Percentiles rank a stretch among this genome's conserved stretches.
phyloP scores from a whole-genome alignment of 2,329 filamentous ascomycete genomes.

The Aspergillus sp. region DNA sequence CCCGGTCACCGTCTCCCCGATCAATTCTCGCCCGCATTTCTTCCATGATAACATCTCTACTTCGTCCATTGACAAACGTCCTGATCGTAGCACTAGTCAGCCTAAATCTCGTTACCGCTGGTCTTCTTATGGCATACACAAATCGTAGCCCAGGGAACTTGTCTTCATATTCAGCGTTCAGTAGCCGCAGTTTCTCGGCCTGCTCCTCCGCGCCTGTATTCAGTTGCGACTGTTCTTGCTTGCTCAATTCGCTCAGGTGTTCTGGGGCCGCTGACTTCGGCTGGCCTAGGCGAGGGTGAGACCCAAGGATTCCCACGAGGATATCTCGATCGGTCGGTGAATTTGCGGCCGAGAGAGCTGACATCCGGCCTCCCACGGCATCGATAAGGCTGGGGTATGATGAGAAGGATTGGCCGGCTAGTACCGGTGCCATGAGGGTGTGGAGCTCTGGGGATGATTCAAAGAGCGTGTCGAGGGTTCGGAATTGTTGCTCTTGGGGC shows the following conservation, averaged over 20 bases:
- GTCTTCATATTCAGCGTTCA: slow-evolving; percentile 82
- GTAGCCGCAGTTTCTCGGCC: slow-evolving; percentile 56
- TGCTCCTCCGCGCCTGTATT: slow-evolving; percentile 57
- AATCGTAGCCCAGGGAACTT: slow-evolving; percentile 81
- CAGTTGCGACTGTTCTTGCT: slow-evolving; percentile 80
- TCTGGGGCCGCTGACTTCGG: slow-evolving; percentile 57
- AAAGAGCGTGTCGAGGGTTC: slow-evolving; percentile 76
- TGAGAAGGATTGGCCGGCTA: slow-evolving; percentile 63
- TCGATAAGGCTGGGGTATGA: slow-evolving; percentile 73
- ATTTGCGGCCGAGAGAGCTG: slow-evolving; percentile 59
- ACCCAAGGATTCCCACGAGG: slow-evolving; percentile 74
- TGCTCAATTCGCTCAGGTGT: slow-evolving; percentile 70
- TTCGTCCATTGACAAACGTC: slow-evolving; percentile 85
- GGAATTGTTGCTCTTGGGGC: slow-evolving; percentile 56
- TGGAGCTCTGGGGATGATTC: slow-evolving; percentile 80
- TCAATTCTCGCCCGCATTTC: slow-evolving; percentile 79
- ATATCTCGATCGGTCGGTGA: slow-evolving; percentile 57
- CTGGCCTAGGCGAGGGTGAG: slow-evolving; percentile 82
- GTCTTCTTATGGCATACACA: slow-evolving; percentile 41
- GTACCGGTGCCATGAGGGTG: slow-evolving; percentile 68
- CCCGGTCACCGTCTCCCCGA: slow-evolving; percentile 65
- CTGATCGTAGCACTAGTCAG: slow-evolving; percentile 39
- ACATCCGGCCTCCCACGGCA: slow-evolving; percentile 67
- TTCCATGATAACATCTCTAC: slow-evolving; percentile 73
- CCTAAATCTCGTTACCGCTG: background rate